Conservation (phyloP, 768 basidiomycete genomes). For the Clathrus columnatus region DNA sequence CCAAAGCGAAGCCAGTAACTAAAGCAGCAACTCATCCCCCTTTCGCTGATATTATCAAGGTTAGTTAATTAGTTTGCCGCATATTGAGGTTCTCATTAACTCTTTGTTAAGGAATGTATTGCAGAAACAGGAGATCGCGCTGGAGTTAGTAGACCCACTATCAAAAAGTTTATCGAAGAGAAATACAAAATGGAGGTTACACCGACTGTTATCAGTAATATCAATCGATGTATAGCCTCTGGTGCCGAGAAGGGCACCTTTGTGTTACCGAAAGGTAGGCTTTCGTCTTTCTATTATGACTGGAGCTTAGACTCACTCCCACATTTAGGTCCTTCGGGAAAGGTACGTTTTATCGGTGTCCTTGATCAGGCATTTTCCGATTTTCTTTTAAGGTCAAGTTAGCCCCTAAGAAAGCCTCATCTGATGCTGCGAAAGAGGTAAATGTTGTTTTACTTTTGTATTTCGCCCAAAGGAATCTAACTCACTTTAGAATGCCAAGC, state of each 20-base stretch:
- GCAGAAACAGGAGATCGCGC: conserved; percentile 48
- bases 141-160: conserved; percentile 67
- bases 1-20: conserved; percentile 22
- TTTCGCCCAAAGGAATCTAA: background rate
- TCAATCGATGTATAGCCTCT: conserved; percentile 71
- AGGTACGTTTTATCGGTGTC: background rate
- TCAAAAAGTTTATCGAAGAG: conserved; percentile 85
- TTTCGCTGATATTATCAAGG: conserved; percentile 33
- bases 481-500: conserved; percentile 24
- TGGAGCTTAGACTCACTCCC: background rate
- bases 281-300: conserved; percentile 1
- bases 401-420: conserved; percentile 48
- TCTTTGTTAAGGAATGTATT: conserved; percentile 57
- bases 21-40: conserved; percentile 25
- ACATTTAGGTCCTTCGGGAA: background rate
- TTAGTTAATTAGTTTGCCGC: conserved; percentile 16
- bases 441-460: conserved; percentile 20
- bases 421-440: conserved; percentile 60
- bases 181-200: conserved; percentile 77
- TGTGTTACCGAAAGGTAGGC: conserved; percentile 76
- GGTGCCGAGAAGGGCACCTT: conserved; percentile 81
- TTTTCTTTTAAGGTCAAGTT: conserved; percentile 65
- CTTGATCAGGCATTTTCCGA: conserved; percentile 10
- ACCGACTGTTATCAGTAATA: conserved; percentile 66
- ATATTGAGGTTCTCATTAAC: background rate